These are phyloP conservation scores for Rosa persica DNA, from an alignment of 306 rosid genomes.

Conservation along the genomic window DNA sequence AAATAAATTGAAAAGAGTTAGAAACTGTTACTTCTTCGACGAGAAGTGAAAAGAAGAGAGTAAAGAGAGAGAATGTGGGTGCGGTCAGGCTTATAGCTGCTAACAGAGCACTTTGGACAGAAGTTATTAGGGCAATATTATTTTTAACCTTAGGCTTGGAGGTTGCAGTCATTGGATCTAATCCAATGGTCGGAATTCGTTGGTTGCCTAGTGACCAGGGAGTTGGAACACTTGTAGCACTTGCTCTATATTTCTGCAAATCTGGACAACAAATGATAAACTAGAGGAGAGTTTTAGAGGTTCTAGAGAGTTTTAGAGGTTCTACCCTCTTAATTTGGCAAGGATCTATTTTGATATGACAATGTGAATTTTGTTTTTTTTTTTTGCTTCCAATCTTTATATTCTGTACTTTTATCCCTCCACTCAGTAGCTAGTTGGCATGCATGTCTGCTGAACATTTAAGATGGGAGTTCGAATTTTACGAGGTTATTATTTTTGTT, in stretches of 20 bases:
- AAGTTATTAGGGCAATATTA: neutral
- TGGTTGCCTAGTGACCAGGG: neutral
- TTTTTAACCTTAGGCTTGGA: neutral
- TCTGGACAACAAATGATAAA: neutral
- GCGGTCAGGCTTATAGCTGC: neutral
- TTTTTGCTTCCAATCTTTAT: neutral
- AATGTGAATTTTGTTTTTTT: neutral
- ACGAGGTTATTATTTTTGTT: constrained; percentile 16
- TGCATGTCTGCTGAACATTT: neutral
- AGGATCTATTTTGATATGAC: neutral
- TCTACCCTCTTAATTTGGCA: neutral
- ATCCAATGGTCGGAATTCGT: neutral
- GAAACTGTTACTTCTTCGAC: neutral
- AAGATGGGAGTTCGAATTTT: neutral
- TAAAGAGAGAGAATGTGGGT: neutral
- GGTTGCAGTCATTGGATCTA: neutral
- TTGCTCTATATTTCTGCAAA: neutral
- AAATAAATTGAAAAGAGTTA: neutral
- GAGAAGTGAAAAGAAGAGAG: neutral
- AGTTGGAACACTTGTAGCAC: neutral
- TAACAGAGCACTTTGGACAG: neutral
- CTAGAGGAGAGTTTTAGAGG: neutral
- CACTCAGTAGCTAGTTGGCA: neutral
- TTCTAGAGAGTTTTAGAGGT: neutral
- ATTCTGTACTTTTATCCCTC: neutral